phyloP scores from a whole-genome alignment of 78 protist species.

The Paulinella micropora region DNA sequence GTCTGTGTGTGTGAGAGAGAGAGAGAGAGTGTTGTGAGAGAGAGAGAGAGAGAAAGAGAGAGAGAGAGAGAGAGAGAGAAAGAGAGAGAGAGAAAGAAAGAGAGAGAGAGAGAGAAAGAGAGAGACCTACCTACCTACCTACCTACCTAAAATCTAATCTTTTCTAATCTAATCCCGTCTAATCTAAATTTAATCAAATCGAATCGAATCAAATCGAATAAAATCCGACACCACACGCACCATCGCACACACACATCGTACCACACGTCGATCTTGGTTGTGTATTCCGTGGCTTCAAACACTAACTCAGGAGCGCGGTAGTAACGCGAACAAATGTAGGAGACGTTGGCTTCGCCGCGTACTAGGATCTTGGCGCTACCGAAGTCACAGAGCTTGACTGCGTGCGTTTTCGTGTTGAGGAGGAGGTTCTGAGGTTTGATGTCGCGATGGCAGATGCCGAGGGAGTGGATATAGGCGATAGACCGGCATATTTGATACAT shows the following conservation, averaged over 20 bases:
- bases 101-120: background rate
- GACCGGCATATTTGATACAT: slow-evolving; percentile 80
- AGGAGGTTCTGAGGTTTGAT: slow-evolving; percentile 80
- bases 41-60: no score
- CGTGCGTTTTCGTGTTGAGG: slow-evolving; percentile 64
- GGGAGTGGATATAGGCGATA: slow-evolving; percentile 58
- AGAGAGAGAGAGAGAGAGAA: no score
- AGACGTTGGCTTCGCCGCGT: slow-evolving; percentile 85
- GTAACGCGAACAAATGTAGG: slow-evolving; percentile 98
- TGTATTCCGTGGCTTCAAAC: slow-evolving; percentile 90
- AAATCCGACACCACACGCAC: background rate
- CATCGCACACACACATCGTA: background rate
- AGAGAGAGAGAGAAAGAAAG: no score
- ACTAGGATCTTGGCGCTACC: slow-evolving; percentile 83
- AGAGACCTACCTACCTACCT: no score
- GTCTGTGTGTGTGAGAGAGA: no score
- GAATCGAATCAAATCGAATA: no score
- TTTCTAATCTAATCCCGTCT: slow-evolving; percentile 22
- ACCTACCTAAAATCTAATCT: no score
- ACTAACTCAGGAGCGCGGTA: slow-evolving; percentile 99
- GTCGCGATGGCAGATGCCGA: slow-evolving; percentile 76
- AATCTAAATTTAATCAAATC: slow-evolving; percentile 22
- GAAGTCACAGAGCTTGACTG: slow-evolving; percentile 89
- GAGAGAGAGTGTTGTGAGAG: no score
- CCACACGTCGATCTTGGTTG: slow-evolving; percentile 65